phyloP scores from a whole-genome alignment of 2,329 filamentous ascomycete genomes.

The Fusarium albidum region DNA sequence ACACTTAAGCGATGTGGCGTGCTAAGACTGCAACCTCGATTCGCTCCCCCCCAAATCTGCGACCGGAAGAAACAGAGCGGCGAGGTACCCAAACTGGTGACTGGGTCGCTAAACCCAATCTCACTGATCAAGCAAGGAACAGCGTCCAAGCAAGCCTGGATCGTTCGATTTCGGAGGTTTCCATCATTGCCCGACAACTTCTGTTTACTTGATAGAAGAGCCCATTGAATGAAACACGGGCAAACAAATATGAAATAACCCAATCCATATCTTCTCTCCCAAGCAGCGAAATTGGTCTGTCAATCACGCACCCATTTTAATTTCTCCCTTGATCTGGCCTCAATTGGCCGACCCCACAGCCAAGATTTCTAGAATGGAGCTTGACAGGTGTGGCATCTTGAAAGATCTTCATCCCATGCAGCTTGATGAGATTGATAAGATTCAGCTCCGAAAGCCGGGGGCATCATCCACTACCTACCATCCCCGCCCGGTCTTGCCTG shows the following conservation, averaged over 20 bases:
- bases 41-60: conserved; percentile 17
- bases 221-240: background rate
- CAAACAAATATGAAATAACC: conserved; percentile 6
- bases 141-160: conserved; percentile 3
- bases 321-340: too few relatives aligned
- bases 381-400: conserved; percentile 1
- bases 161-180: conserved; percentile 42
- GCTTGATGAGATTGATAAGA: conserved; percentile 43
- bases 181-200: conserved; percentile 29
- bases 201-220: conserved; percentile 19
- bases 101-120: conserved; percentile 13
- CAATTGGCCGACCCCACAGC: too few relatives aligned
- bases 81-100: conserved; percentile 27
- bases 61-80: conserved; percentile 37
- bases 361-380: background rate
- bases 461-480: conserved; percentile 18
- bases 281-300: background rate
- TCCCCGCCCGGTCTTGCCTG: conserved; percentile 17
- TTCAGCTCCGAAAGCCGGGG: conserved; percentile 26
- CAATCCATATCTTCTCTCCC: background rate
- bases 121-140: conserved; percentile 1
- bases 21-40: conserved; percentile 22
- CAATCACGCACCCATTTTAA: background rate
- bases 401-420: conserved; percentile 38
- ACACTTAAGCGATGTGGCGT: conserved; percentile 10